These are phyloP conservation scores for Zygosaccharomyces sapae DNA, from an alignment of 1,139 yeast genomes.

Conservation along the genomic window DNA sequence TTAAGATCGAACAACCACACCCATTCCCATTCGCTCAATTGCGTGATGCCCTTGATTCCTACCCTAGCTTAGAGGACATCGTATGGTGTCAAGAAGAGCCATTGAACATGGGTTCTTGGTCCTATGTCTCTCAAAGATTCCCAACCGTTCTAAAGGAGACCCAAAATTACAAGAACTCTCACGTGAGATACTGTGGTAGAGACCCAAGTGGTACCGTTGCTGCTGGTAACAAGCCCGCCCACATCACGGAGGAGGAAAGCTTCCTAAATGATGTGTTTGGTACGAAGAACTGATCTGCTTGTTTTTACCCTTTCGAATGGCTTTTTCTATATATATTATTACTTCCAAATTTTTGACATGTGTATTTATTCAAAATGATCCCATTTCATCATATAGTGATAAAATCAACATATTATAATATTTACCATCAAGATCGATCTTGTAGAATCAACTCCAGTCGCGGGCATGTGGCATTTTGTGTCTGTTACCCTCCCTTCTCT, in stretches of 20 bases:
- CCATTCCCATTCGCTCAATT: constrained; percentile 98
- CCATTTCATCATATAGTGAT: background rate
- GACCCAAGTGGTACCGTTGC: constrained; percentile 98
- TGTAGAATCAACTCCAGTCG: no score
- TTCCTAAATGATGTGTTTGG: constrained; percentile 74
- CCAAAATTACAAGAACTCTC: constrained; percentile 53
- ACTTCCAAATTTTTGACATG: background rate
- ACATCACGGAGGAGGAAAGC: constrained; percentile 81
- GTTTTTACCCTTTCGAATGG: background rate
- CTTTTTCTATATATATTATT: background rate
- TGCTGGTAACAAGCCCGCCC: constrained; percentile 92
- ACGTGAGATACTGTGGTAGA: constrained; percentile 90
- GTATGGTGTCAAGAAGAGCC: constrained; percentile 99
- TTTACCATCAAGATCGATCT: no score
- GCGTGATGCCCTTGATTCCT: constrained; percentile 74
- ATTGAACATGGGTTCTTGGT: constrained; percentile 91
- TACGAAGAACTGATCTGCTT: background rate
- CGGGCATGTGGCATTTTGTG: no score
- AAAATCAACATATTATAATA: background rate
- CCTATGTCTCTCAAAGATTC: constrained; percentile 76
- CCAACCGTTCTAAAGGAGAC: constrained; percentile 72
- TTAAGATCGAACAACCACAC: constrained; percentile 90
- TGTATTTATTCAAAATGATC: background rate
- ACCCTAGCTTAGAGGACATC: constrained; percentile 80
- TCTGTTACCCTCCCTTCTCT: no score